Evolutionary conservation across 2,329 filamentous ascomycete genomes (phyloP).

Genomic region (Xylaria sp.): DNA sequence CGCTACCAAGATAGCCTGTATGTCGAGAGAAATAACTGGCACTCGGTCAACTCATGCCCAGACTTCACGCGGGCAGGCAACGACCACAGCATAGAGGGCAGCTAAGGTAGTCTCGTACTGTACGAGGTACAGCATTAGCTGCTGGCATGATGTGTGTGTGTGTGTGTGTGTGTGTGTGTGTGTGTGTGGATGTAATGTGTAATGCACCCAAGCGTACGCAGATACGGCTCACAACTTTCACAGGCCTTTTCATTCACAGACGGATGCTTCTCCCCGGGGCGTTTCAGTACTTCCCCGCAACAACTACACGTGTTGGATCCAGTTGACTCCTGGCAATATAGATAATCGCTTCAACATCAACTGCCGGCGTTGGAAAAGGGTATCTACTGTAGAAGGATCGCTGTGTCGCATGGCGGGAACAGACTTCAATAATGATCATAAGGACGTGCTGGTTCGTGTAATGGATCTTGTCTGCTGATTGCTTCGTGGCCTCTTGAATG

Average conservation of each 20-base stretch:
- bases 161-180: too few species aligned
- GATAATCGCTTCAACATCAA: not conserved
- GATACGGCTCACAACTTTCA: slow-evolving; percentile 30
- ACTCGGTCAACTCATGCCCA: slow-evolving; percentile 3
- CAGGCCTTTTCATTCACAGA: slow-evolving; percentile 6
- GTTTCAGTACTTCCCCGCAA: slow-evolving; percentile 21
- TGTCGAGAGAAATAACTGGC: not conserved
- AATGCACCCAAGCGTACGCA: slow-evolving; percentile 26
- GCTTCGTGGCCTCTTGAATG: slow-evolving; percentile 4
- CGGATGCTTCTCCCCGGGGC: slow-evolving; percentile 18
- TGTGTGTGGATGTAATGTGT: too few species aligned
- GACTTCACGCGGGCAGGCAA: slow-evolving; percentile 3
- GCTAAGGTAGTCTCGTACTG: not conserved
- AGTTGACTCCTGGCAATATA: slow-evolving; percentile 4
- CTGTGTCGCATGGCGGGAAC: not conserved
- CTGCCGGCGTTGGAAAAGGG: not conserved
- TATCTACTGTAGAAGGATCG: not conserved
- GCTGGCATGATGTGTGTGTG: slow-evolving; percentile 15
- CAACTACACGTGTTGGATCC: slow-evolving; percentile 6
- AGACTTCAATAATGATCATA: not conserved
- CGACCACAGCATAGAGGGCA: slow-evolving; percentile 5
- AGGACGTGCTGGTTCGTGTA: not conserved
- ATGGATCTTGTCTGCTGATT: slow-evolving; percentile 19
- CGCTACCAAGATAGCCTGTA: not conserved
- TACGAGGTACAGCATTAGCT: slow-evolving; percentile 19